Evolutionary conservation across 352 stramenopile genomes (phyloP), one percentile per base, ranked within the genome.

Genomic region (Phytophthora sansomeana): DNA sequence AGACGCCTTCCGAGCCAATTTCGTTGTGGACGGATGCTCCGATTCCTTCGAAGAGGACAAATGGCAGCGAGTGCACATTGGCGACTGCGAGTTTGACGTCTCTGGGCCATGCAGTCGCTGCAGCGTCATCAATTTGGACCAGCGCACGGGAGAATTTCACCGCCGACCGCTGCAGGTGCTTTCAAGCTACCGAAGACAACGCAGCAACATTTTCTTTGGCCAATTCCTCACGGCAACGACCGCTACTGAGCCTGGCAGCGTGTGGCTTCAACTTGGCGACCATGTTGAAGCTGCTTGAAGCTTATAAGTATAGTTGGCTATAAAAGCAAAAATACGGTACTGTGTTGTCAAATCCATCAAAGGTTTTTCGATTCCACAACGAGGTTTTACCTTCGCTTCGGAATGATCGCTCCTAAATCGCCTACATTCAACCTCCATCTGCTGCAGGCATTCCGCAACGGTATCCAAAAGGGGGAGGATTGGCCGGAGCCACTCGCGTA

Each of bases 71-170:
- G 11, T 96, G 42, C 62, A 55, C 14, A 83, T 90, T n/a, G 71
- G 72, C 10, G 58, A 59, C 10, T 73, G 62, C 5, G 46, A 41
- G 8, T 91, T 93, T 32, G 74, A 85, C 54, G 75, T 93, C 35
- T 78, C 78, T 17, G 87, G 85, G 4, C 81, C 84, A 17, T 95
- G 85, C 67, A 81, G 75, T 21, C 87, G 90, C 56, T 97, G 88
- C 62, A 83, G 72, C 35, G 90, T 94, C 75, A 85, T 96, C 66
- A 96, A 96, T 54, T 77, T 97, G 50, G 80, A 97, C 63, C 88
- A 77, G 28, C 63, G 68, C 43, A 94, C 83, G 5, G 84, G 85
- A 7, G 66, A 72, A 16, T 90, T 86, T 58, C 51, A 72, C 41
- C 63, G 75, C 14, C 76, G 74, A 56, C 85, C 80, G 17, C 76